Percentiles rank a stretch among this genome's conserved stretches.
Conservation (phyloP, 352 stramenopile species). For the Pythium chondricola region DNA sequence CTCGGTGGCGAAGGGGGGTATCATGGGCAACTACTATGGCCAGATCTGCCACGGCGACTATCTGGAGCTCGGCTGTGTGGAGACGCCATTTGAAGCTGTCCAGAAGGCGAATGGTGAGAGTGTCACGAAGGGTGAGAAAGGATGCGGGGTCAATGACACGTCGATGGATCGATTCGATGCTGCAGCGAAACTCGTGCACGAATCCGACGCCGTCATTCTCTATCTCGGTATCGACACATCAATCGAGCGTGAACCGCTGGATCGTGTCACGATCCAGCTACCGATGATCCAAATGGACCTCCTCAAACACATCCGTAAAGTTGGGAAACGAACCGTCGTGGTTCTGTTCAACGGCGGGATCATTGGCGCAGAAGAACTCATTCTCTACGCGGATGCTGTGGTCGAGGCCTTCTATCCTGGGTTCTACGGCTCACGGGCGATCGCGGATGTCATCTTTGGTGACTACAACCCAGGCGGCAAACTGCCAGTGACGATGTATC, state of each 20-base stretch:
- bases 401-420: constrained; percentile 82
- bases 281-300: constrained; percentile 72
- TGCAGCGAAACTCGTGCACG: constrained; percentile 29
- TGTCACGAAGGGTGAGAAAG: constrained; percentile 31
- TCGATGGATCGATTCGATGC: constrained; percentile 46
- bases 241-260: constrained; percentile 67
- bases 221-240: constrained; percentile 80
- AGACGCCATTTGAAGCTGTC: constrained; percentile 71
- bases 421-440: constrained; percentile 69
- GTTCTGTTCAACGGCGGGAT: constrained; percentile 88
- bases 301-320: constrained; percentile 49
- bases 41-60: constrained; percentile 81
- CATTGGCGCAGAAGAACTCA: constrained; percentile 66
- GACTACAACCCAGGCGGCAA: constrained; percentile 74
- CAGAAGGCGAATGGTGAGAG: constrained; percentile 28
- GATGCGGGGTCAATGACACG: constrained; percentile 61
- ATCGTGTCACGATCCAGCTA: constrained; percentile 72
- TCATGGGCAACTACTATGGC: constrained; percentile 85
- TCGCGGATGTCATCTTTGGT: constrained; percentile 83
- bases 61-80: constrained; percentile 50
- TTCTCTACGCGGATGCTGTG: constrained; percentile 53
- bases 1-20: constrained; percentile 36
- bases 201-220: constrained; percentile 56
- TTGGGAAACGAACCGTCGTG: constrained; percentile 64
- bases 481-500: constrained; percentile 85